Base-by-base conservation (phyloP, 2,329 filamentous ascomycete genomes). In the Trichocomaceae sp. region DNA sequence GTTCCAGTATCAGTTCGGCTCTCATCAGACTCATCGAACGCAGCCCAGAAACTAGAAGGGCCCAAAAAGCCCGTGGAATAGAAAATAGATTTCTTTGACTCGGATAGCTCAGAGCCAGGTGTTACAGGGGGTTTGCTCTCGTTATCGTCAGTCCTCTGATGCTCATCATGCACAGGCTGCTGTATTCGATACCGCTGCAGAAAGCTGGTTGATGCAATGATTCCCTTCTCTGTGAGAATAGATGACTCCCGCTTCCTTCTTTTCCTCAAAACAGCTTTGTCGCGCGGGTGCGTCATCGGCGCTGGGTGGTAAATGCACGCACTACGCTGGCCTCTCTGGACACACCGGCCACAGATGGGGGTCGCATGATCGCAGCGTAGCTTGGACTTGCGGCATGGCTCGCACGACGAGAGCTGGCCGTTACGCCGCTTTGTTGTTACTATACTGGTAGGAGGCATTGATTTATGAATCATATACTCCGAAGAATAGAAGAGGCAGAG, bases 341-440 rank as follows among this genome's bases (percentile, higher is more conserved):
- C 23, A 17, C 62, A 63, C 33, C 62, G 59, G 37, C 55, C 52
- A 13, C 62, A 64, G 33, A 54, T 41, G 10, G 62, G 62, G 3
- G 44, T 54, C 22, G 53, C 44, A 45, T 64, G 62, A 13, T 64
- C 62, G 42, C 62, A 64, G 17, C 62, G 61, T n/a, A 64, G 22
- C 44, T 64, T 64, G 13, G 62, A 59, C 47, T 59, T 63, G 5
- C 62, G 60, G 41, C 62, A 64, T 5, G 62, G 62, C 51, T 65
- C 63, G 54, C 63, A 65, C 2, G 63, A 60, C 2, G 60, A 52
- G 19, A 61, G 51, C 19, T 61, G 54, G 45, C 54, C 54, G 33
- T 56, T 56, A 29, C 54, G 54, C 35, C 54, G 45, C 22, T 52
- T 56, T 35, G 54, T 23, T 2, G 54, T 47, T 13, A 33, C 26